Evolutionary conservation across 192 early-diverging fungal species (phyloP).

Genomic region (Coemansia sp.): DNA sequence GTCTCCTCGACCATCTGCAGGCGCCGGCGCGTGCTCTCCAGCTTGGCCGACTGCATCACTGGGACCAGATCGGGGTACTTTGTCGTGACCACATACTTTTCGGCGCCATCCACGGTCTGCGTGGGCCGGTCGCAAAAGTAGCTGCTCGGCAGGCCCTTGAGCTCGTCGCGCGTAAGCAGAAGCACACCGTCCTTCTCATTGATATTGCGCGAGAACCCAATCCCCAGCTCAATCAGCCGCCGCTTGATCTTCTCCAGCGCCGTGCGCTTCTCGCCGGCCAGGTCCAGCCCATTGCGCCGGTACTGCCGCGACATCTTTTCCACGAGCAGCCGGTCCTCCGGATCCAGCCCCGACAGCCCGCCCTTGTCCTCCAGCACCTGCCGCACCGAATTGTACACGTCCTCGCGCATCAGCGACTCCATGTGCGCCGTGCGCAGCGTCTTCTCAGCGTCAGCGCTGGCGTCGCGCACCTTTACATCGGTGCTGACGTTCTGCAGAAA

Average conservation of each 20-base stretch:
- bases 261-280: conserved; percentile 53
- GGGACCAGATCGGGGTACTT: conserved; percentile 57
- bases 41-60: conserved; percentile 45
- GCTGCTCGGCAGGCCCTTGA: conserved; percentile 63
- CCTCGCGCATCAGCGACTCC: conserved; percentile 56
- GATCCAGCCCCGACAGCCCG: conserved; percentile 32
- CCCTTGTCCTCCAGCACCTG: conserved; percentile 35
- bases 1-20: conserved; percentile 45
- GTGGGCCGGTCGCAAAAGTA: conserved; percentile 55
- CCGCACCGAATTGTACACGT: conserved; percentile 52
- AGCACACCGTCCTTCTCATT: conserved; percentile 53
- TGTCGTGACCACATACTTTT: conserved; percentile 60
- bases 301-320: conserved; percentile 59
- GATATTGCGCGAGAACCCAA: conserved; percentile 63
- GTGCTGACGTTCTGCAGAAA: conserved; percentile 43
- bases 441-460: conserved; percentile 57
- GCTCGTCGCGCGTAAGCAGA: conserved; percentile 48
- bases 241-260: conserved; percentile 55
- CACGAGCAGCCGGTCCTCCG: conserved; percentile 58
- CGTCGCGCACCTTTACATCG: conserved; percentile 60
- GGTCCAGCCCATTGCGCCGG: conserved; percentile 61
- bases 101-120: conserved; percentile 47
- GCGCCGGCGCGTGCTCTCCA: conserved; percentile 47
- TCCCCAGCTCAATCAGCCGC: conserved; percentile 58
- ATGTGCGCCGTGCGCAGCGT: conserved; percentile 53